phyloP scores from a whole-genome alignment of 495 filamentous ascomycete species.

The Penicillium mononematosum region DNA sequence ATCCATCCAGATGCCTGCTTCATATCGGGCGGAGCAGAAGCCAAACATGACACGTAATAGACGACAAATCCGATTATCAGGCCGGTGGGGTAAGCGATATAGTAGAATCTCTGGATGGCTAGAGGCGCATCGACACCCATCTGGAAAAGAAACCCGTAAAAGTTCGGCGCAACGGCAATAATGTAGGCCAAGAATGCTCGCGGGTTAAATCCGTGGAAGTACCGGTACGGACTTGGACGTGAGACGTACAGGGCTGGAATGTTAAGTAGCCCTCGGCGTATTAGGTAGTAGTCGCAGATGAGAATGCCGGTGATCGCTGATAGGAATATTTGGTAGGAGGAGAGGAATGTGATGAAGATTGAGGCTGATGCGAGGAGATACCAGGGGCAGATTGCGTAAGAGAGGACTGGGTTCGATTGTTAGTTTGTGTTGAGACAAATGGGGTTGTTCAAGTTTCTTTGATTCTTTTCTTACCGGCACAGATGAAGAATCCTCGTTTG shows the following conservation, averaged over 20 bases:
- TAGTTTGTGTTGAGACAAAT: neutral
- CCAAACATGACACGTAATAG: constrained; percentile 24
- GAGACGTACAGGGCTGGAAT: constrained; percentile 31
- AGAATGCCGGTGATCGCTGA: constrained; percentile 34
- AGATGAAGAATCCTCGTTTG: constrained; percentile 33
- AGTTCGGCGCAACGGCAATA: constrained; percentile 31
- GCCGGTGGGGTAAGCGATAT: constrained; percentile 35
- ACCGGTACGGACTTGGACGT: constrained; percentile 22
- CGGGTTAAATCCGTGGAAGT: constrained; percentile 24
- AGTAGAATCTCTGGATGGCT: constrained; percentile 35
- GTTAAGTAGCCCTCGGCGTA: constrained; percentile 28
- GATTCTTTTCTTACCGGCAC: constrained; percentile 14
- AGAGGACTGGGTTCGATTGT: constrained; percentile 18
- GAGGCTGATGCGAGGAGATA: constrained; percentile 31
- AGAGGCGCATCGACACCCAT: constrained; percentile 36
- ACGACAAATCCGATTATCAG: constrained; percentile 28
- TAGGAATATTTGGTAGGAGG: constrained; percentile 37
- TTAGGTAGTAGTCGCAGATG: constrained; percentile 35
- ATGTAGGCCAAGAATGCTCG: constrained; percentile 30
- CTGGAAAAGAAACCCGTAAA: constrained; percentile 39
- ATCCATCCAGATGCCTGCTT: constrained; percentile 28
- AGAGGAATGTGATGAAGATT: constrained; percentile 35
- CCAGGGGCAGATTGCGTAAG: constrained; percentile 37
- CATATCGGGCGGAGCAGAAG: constrained; percentile 19
- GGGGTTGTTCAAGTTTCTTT: neutral